Base-by-base conservation (phyloP, 2,329 filamentous ascomycete species). In the Diaporthe sp. region DNA sequence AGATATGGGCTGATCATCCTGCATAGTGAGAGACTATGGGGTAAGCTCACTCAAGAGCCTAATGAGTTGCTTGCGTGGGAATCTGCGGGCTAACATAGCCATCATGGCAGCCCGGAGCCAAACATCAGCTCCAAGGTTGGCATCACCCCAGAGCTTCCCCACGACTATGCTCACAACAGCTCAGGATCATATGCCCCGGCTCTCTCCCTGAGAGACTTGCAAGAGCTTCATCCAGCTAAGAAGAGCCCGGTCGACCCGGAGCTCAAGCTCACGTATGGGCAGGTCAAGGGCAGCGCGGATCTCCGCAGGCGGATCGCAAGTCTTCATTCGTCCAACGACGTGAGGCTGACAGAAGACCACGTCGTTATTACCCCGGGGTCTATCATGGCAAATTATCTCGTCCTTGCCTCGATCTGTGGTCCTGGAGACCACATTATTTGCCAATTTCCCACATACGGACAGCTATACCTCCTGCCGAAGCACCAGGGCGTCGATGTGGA, bases 371-470 rank as follows among this genome's bases (percentile, higher is more conserved):
- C 68, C 6, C 68, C 68, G 10, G 68, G 68, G 9, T 70, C 68
- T 10, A 70, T 59, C 19, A 70, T 70, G 68, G 68, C 68, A 22
- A 70, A 70, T 30, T 70, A 59, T 17, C 68, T 70, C 9, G 68
- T 70, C 12, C 55, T 70, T 8, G 30, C 50, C 25, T 56, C 68
- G 8, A 70, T 70, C 68, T 70, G 68, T 13, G 68, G 68, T 37
- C 50, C 50, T 2, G 51, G 68, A 42, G 68, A 70, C 35, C 50
- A 70, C 30, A n/a, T 59, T 4, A 70, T 70, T 15, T 70, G 68
- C 68, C 68, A 70, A 4, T 70, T 56, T n/a, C 68, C 68, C 7
- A 70, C 68, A 15, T 70, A 70, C 12, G 68, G 68, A 50, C 68
- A 70, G 51, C 51, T 70, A 2, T 70, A 70, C 32, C 50, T 70